Percentiles rank a stretch among this genome's conserved stretches.
Conservation (phyloP, 768 basidiomycete species). For the Boletus rex-veris region DNA sequence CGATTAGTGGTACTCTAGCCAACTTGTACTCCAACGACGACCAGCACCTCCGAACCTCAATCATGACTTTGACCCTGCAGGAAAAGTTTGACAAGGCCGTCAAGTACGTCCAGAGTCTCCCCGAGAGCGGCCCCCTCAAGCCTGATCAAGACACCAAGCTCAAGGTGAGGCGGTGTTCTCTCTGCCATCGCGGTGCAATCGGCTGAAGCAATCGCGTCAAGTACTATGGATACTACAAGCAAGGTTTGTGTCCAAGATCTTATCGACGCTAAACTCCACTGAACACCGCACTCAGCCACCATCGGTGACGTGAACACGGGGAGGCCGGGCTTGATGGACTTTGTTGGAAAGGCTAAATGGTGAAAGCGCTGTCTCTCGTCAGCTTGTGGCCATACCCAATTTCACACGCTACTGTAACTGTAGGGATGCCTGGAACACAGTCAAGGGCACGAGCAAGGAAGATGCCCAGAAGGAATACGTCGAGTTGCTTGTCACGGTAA, state of each 20-base stretch:
- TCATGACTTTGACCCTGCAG: constrained; percentile 47
- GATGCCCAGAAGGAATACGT: constrained; percentile 75
- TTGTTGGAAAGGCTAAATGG: constrained; percentile 90
- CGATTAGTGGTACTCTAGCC: background rate
- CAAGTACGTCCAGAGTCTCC: constrained; percentile 59
- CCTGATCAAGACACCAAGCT: constrained; percentile 75
- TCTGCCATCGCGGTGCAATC: constrained; percentile 1
- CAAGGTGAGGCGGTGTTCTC: constrained; percentile 49
- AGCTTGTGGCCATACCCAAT: background rate
- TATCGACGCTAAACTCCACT: background rate
- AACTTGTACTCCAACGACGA: background rate
- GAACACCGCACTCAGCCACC: constrained; percentile 49
- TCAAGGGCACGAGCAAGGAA: constrained; percentile 71
- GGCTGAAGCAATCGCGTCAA: constrained; percentile 40
- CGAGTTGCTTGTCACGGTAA: constrained; percentile 64
- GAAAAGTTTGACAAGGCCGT: constrained; percentile 78
- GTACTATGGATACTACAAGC: constrained; percentile 96
- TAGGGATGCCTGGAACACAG: constrained; percentile 80
- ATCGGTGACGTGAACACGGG: constrained; percentile 65
- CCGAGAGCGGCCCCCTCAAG: constrained; percentile 70
- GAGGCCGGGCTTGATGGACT: constrained; percentile 78
- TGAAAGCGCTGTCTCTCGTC: constrained; percentile 27
- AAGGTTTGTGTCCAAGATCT: constrained; percentile 49
- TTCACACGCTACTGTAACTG: constrained; percentile 26
- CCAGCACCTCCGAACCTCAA: constrained; percentile 13